Percentiles rank a stretch among this genome's conserved stretches.
These are phyloP conservation scores for Hypoxylon fragiforme DNA, from an alignment of 495 filamentous ascomycete genomes.

Conservation along the genomic window DNA sequence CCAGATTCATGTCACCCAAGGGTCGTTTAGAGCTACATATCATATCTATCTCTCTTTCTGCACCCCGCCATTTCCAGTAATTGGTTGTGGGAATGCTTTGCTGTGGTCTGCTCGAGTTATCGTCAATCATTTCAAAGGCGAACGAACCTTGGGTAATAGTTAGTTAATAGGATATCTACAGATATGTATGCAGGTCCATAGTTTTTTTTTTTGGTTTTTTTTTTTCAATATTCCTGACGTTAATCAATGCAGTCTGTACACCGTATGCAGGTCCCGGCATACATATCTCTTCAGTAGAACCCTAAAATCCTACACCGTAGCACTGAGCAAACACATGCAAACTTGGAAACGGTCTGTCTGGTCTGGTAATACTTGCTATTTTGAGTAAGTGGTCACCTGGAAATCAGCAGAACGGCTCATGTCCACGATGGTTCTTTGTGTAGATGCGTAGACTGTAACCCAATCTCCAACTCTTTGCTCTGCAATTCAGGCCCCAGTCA, in stretches of 20 bases:
- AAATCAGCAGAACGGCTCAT: neutral
- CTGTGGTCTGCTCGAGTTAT: conserved; percentile 1
- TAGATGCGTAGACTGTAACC: neutral
- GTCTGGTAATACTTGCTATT: conserved; percentile 3
- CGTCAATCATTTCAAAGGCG: too few relatives aligned
- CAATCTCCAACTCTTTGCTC: neutral
- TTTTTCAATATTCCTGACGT: neutral
- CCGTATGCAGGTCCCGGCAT: conserved; percentile 25
- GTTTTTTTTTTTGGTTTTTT: neutral
- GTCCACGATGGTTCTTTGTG: conserved; percentile 19
- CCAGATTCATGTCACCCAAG: conserved; percentile 1
- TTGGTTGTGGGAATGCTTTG: conserved; percentile 3
- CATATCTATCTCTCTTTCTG: too few relatives aligned
- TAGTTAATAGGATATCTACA: too few relatives aligned
- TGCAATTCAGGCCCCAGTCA: neutral
- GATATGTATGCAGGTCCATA: too few relatives aligned
- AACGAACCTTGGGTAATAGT: too few relatives aligned
- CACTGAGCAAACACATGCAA: conserved; percentile 10
- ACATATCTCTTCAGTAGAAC: conserved; percentile 6
- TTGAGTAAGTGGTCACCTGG: conserved; percentile 23
- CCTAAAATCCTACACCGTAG: neutral
- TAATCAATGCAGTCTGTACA: neutral
- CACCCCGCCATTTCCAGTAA: conserved; percentile 24
- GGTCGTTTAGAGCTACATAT: neutral
- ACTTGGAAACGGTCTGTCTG: conserved; percentile 17